Conservation (phyloP, 2,329 filamentous ascomycete species). For the Fusarium sp. region DNA sequence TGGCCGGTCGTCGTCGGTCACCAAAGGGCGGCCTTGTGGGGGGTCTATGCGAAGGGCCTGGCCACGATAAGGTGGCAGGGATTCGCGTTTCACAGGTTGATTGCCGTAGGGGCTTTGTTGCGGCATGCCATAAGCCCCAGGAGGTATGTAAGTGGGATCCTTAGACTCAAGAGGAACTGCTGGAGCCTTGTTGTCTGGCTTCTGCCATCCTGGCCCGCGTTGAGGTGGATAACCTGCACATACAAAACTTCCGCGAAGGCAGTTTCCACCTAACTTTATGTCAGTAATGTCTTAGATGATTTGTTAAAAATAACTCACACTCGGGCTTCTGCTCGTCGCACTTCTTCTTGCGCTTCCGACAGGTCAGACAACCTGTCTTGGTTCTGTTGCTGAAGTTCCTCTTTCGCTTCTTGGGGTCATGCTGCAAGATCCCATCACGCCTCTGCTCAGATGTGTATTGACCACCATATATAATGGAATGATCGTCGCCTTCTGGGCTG, state of each 20-base stretch:
- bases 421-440: constrained; percentile 64
- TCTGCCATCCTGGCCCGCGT: constrained; percentile 78
- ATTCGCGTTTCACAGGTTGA: constrained; percentile 65
- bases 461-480: constrained; percentile 56
- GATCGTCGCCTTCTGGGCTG: constrained; percentile 68
- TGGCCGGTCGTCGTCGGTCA: constrained; percentile 68
- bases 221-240: constrained; percentile 92
- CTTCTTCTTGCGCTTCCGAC: constrained; percentile 94
- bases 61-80: constrained; percentile 70
- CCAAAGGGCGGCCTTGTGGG: constrained; percentile 67
- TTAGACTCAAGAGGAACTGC: constrained; percentile 87
- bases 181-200: constrained; percentile 76
- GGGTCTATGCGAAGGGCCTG: constrained; percentile 73
- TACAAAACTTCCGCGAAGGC: constrained; percentile 86
- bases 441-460: constrained; percentile 63
- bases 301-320: constrained; percentile 71
- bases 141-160: constrained; percentile 73
- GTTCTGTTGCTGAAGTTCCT: constrained; percentile 93
- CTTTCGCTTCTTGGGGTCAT: constrained; percentile 77
- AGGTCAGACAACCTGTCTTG: constrained; percentile 95
- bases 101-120: constrained; percentile 57
- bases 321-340: constrained; percentile 94
- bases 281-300: constrained; percentile 16
- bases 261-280: constrained; percentile 78
- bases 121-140: constrained; percentile 72